Percentiles rank a stretch among this genome's conserved stretches.
phyloP scores from a whole-genome alignment of 768 basidiomycete species.

The Auricularia heimuer region DNA sequence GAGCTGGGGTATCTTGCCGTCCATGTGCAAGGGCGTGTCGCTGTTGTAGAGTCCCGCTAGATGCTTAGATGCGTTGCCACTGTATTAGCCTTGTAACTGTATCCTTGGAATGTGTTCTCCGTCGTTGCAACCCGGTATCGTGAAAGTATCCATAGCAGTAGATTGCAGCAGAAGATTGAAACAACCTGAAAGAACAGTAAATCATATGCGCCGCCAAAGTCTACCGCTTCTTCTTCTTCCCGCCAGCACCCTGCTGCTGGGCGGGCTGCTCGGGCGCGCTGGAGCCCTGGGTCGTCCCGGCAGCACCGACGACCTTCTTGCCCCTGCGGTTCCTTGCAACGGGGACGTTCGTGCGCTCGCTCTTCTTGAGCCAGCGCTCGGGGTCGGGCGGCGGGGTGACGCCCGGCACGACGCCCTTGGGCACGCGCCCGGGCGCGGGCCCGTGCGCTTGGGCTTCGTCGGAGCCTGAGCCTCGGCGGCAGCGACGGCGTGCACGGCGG shows the following conservation, averaged over 20 bases:
- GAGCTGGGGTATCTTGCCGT: too few relatives aligned
- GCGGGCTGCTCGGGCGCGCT: conserved; percentile 5
- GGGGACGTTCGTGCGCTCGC: conserved; percentile 52
- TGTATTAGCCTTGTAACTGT: too few relatives aligned
- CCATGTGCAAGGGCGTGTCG: too few relatives aligned
- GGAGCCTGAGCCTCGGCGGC: conserved; percentile 19
- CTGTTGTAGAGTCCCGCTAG: too few relatives aligned
- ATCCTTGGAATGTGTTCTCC: too few relatives aligned
- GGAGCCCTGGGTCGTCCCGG: conserved; percentile 60
- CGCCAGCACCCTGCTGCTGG: conserved; percentile 24
- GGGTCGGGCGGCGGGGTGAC: conserved; percentile 78
- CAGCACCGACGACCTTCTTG: conserved; percentile 43
- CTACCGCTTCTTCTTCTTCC: conserved; percentile 59
- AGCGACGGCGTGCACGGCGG: conserved; percentile 17
- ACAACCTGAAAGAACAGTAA: too few relatives aligned
- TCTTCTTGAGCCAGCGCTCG: conserved; percentile 84
- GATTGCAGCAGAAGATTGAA: too few relatives aligned
- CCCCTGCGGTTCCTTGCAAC: conserved; percentile 34
- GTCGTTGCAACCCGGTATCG: too few relatives aligned
- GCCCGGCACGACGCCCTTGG: conserved; percentile 65
- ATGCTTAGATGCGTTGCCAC: too few relatives aligned
- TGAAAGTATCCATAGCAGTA: too few relatives aligned
- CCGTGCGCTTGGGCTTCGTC: conserved; percentile 24
- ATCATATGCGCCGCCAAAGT: too few relatives aligned
- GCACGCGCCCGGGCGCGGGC: conserved; percentile 47